phyloP scores from a whole-genome alignment of 164 flowering plant genomes.

The Magnolia officinalis region DNA sequence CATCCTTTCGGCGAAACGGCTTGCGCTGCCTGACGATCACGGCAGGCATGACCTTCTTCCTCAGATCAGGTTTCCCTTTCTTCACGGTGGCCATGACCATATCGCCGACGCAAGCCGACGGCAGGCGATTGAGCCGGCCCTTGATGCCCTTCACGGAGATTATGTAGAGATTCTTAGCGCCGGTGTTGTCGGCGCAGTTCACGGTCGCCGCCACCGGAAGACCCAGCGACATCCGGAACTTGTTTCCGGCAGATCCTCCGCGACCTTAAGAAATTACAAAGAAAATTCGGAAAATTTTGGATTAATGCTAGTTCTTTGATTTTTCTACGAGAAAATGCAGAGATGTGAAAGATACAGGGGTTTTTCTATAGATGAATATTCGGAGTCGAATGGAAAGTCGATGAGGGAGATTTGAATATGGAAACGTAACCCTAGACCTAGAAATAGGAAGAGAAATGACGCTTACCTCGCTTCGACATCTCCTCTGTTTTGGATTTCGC shows the following conservation, averaged over 20 bases:
- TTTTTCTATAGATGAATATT: too few species aligned
- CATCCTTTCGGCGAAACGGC: constrained; percentile 87
- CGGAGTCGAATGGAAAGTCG: background rate
- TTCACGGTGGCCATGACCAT: constrained; percentile 89
- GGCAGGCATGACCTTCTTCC: constrained; percentile 85
- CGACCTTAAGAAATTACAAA: constrained; percentile 36
- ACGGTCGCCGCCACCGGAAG: constrained; percentile 81
- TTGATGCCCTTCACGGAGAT: constrained; percentile 78
- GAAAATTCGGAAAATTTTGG: background rate
- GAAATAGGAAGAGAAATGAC: too few species aligned
- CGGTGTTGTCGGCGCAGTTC: constrained; percentile 81
- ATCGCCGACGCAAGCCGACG: constrained; percentile 78
- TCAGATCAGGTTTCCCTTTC: constrained; percentile 80
- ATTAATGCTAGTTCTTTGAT: background rate
- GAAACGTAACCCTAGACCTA: background rate
- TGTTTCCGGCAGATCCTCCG: constrained; percentile 76
- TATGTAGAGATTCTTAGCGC: constrained; percentile 78
- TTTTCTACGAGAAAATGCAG: too few species aligned
- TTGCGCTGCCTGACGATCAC: constrained; percentile 80
- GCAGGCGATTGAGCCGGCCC: constrained; percentile 68
- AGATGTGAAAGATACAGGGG: too few species aligned
- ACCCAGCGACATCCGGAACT: constrained; percentile 86
- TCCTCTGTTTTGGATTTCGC: background rate
- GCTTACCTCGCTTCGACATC: constrained; percentile 17
- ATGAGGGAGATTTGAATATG: background rate